A percentile compares a stretch with the other conserved stretches of the same genome.
These are phyloP conservation scores for Epichloe coenophiala DNA, from an alignment of 2,329 filamentous ascomycete genomes.

Conservation along the genomic window DNA sequence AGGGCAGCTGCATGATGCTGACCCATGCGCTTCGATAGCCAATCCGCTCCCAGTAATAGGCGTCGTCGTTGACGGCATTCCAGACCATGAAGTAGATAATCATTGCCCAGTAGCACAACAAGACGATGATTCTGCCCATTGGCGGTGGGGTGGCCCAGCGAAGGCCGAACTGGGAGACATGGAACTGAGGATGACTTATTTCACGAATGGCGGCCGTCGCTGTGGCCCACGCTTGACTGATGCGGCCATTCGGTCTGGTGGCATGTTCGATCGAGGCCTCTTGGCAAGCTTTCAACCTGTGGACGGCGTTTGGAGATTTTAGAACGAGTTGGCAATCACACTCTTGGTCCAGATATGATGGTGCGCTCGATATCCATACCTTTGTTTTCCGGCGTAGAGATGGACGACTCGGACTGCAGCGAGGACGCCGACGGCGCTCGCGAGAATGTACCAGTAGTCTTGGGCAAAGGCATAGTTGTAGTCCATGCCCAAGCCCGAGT, in stretches of 20 bases:
- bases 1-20: conserved; percentile 48
- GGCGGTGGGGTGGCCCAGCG: conserved; percentile 46
- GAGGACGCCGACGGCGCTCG: conserved; percentile 31
- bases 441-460: conserved; percentile 47
- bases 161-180: conserved; percentile 30
- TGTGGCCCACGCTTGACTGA: conserved; percentile 43
- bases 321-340: not conserved
- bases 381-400: conserved; percentile 24
- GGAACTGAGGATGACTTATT: conserved; percentile 40
- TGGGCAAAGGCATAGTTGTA: conserved; percentile 38
- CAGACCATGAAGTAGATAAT: conserved; percentile 43
- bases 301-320: not conserved
- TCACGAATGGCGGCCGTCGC: conserved; percentile 44
- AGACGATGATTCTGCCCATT: conserved; percentile 38
- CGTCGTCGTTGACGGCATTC: conserved; percentile 34
- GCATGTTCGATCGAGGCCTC: conserved; percentile 32
- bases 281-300: conserved; percentile 33
- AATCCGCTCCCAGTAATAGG: conserved; percentile 49
- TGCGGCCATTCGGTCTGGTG: conserved; percentile 33
- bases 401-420: conserved; percentile 29
- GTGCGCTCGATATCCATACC: conserved; percentile 17
- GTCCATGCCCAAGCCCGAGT: conserved; percentile 23
- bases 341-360: not conserved
- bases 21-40: conserved; percentile 58
- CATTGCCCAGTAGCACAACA: conserved; percentile 45